These are phyloP conservation scores for Ascomycota sp. DNA, from an alignment of 2,329 filamentous ascomycete species.

Conservation along the genomic window DNA sequence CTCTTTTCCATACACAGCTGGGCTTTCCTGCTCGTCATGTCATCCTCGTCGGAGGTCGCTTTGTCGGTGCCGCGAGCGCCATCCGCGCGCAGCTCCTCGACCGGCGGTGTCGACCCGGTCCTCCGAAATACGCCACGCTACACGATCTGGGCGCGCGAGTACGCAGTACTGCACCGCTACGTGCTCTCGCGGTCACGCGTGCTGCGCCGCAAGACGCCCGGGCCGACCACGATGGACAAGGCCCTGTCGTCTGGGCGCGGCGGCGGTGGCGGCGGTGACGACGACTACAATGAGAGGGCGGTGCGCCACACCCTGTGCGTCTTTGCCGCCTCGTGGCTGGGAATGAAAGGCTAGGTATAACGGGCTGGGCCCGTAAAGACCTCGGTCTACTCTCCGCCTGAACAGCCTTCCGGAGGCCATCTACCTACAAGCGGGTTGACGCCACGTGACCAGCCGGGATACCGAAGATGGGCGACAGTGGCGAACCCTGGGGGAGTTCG, in stretches of 20 bases:
- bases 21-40: background rate
- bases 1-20: no score
- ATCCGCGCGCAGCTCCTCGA: background rate
- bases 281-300: conserved; percentile 51
- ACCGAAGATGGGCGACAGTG: no score
- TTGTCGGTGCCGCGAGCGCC: conserved; percentile 1
- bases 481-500: no score
- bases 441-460: no score
- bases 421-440: no score
- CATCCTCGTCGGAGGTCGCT: background rate
- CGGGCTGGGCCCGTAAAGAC: no score
- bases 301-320: conserved; percentile 51
- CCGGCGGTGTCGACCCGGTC: conserved; percentile 37
- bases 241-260: conserved; percentile 11
- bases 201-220: conserved; percentile 32
- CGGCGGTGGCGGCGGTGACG: no score
- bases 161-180: conserved; percentile 66
- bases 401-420: no score
- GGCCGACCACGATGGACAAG: conserved; percentile 30
- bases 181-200: conserved; percentile 51
- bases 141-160: conserved; percentile 69
- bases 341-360: conserved; percentile 45
- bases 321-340: conserved; percentile 41
- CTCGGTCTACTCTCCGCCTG: no score
- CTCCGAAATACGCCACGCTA: conserved; percentile 74